Percentiles rank a stretch among this genome's conserved stretches.
phyloP scores from a whole-genome alignment of 2,329 filamentous ascomycete species.

The Trichophyton schoenleinii region DNA sequence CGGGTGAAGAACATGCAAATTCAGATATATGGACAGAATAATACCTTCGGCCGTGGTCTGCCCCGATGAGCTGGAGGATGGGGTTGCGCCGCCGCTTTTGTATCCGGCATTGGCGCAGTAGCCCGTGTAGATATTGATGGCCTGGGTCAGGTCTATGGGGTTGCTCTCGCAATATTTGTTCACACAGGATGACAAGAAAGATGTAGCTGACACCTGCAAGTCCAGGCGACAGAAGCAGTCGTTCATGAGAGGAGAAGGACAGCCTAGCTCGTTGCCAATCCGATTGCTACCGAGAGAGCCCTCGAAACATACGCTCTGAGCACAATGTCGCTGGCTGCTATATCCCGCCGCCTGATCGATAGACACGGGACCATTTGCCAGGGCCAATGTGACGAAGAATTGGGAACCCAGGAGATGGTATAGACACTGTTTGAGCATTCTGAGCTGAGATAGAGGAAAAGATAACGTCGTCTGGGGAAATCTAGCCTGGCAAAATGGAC shows the following conservation, averaged over 20 bases:
- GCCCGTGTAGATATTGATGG: background rate
- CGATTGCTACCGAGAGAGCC: background rate
- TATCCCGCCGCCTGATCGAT: background rate
- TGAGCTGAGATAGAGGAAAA: background rate
- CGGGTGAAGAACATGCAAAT: too few species aligned
- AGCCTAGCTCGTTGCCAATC: background rate
- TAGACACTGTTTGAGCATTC: background rate
- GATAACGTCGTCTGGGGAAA: background rate
- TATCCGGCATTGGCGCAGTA: background rate
- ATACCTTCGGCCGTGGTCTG: background rate
- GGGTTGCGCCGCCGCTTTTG: background rate
- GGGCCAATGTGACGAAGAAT: background rate
- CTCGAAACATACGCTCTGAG: background rate
- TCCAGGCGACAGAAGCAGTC: background rate
- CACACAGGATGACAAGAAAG: background rate
- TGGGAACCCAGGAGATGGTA: background rate
- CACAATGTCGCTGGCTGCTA: background rate
- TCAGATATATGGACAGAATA: too few species aligned
- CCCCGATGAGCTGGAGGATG: too few species aligned
- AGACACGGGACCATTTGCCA: background rate
- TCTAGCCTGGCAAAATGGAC: background rate
- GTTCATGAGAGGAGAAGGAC: background rate
- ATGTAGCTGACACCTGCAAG: background rate
- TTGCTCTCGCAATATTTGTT: background rate
- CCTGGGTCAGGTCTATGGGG: background rate